These are phyloP conservation scores for Talaromyces sp. DNA, from an alignment of 2,329 filamentous ascomycete species.

Conservation along the genomic window DNA sequence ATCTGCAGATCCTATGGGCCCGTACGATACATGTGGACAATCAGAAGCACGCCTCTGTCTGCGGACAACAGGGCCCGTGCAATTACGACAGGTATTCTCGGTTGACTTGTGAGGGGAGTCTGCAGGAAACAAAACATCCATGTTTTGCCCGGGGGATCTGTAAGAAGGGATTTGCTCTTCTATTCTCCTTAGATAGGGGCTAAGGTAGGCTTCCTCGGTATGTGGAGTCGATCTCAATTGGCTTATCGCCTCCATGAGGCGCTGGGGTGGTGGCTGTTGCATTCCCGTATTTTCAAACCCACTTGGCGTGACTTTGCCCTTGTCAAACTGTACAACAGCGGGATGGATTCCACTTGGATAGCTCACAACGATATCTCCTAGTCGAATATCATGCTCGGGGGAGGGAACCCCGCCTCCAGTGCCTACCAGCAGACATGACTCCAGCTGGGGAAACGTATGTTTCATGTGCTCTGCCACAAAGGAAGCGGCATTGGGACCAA, in stretches of 20 bases:
- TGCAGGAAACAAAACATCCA: neutral
- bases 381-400: conserved; percentile 22
- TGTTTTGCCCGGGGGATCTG: neutral
- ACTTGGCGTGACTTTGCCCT: conserved; percentile 2
- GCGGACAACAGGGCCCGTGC: neutral
- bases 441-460: conserved; percentile 23
- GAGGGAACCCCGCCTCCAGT: conserved; percentile 31
- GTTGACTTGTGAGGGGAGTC: neutral
- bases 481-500: conserved; percentile 26
- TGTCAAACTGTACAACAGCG: conserved; percentile 6
- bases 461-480: conserved; percentile 24
- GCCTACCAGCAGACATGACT: conserved; percentile 30
- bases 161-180: neutral
- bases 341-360: conserved; percentile 6
- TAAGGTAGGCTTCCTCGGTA: neutral
- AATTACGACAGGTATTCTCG: neutral
- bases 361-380: conserved; percentile 34
- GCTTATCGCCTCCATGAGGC: neutral
- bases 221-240: neutral
- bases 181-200: neutral
- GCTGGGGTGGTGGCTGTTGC: neutral
- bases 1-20: conserved; percentile 39
- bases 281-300: neutral
- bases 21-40: neutral
- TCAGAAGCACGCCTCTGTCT: neutral